A percentile compares a stretch with the other conserved stretches of the same genome.
Evolutionary conservation across 179 eudicot genomes (phyloP).

Genomic region (Spergularia azorica): DNA sequence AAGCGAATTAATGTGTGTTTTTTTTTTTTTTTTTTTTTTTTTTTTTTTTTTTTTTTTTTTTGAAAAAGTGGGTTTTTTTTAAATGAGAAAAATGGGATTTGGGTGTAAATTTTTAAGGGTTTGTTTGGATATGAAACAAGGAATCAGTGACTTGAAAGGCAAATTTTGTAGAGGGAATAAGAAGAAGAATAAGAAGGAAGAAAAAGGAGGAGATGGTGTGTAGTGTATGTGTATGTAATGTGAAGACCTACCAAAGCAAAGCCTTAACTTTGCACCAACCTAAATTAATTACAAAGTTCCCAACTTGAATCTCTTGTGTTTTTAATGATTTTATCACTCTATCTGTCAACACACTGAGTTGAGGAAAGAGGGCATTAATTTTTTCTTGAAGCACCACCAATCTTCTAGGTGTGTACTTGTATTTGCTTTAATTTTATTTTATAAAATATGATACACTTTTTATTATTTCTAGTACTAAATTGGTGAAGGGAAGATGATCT

Average conservation of each 20-base stretch:
- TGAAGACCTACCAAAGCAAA: no score
- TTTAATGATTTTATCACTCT: constrained; percentile 25
- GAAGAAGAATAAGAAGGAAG: constrained; percentile 15
- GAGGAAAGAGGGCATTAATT: constrained; percentile 31
- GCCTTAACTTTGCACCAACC: constrained; percentile 34
- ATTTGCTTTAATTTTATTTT: neutral
- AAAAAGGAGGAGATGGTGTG: no score
- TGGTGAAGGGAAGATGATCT: neutral
- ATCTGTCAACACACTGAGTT: constrained; percentile 29
- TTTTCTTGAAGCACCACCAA: constrained; percentile 28
- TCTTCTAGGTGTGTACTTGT: constrained; percentile 15
- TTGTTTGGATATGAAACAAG: constrained; percentile 14
- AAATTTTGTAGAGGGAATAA: constrained; percentile 10
- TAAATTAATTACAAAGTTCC: constrained; percentile 28
- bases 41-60: no score
- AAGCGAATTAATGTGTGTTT: no score
- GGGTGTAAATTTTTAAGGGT: neutral
- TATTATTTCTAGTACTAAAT: neutral
- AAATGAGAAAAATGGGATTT: no score
- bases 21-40: no score
- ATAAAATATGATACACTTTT: neutral
- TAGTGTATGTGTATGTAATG: no score
- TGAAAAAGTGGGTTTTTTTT: no score
- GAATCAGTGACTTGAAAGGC: constrained; percentile 30
- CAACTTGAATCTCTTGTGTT: constrained; percentile 22